Conservation (phyloP, 345 rosid genomes). For the Abelmoschus esculentus region DNA sequence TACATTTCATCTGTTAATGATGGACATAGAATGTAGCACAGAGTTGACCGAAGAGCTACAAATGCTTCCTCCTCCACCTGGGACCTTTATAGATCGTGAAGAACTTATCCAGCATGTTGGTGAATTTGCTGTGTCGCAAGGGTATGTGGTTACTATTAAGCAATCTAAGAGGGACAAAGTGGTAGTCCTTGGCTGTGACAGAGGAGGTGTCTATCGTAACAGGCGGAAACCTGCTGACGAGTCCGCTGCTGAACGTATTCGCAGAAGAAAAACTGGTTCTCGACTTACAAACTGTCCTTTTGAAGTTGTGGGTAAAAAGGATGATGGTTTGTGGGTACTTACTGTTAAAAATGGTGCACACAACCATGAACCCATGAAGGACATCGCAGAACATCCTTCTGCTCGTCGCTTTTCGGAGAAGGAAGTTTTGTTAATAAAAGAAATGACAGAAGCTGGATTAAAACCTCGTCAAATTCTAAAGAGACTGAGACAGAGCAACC, state of each 20-base stretch:
- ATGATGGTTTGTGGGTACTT: conserved; percentile 62
- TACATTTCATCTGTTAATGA: conserved; percentile 13
- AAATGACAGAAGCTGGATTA: conserved; percentile 65
- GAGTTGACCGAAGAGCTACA: conserved; percentile 22
- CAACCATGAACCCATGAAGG: conserved; percentile 62
- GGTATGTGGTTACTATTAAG: conserved; percentile 52
- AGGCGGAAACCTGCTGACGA: conserved; percentile 46
- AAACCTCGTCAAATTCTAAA: conserved; percentile 65
- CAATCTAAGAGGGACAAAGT: conserved; percentile 56
- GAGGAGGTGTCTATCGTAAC: conserved; percentile 58
- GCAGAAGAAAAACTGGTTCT: conserved; percentile 46
- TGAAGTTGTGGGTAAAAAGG: conserved; percentile 56
- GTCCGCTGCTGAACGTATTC: conserved; percentile 31
- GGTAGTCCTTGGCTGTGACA: conserved; percentile 51
- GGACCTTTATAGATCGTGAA: conserved; percentile 50
- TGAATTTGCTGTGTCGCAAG: conserved; percentile 49
- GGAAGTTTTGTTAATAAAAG: conserved; percentile 52
- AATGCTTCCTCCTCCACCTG: conserved; percentile 53
- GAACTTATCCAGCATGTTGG: conserved; percentile 51
- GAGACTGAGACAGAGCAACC: conserved; percentile 61
- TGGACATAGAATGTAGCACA: conserved; percentile 24
- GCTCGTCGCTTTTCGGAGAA: conserved; percentile 54
- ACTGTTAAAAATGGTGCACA: conserved; percentile 49
- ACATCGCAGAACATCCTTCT: conserved; percentile 59
- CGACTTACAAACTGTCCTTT: conserved; percentile 71